Evolutionary conservation across 192 early-diverging fungal species (phyloP).

Genomic region (Funneliformis mosseae): DNA sequence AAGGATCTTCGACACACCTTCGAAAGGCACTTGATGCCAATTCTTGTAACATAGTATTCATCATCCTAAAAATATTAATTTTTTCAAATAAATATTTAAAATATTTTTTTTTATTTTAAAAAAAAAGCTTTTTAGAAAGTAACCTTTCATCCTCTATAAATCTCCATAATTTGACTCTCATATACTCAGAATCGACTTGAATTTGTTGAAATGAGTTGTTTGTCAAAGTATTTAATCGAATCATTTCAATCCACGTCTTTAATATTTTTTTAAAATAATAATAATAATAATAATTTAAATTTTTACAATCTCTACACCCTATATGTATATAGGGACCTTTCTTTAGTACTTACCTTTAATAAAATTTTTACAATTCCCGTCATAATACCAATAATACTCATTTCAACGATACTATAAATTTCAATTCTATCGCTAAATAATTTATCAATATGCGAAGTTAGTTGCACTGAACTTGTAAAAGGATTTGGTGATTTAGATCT

Average conservation of each 20-base stretch:
- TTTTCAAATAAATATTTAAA: not conserved
- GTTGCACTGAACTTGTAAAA: not conserved
- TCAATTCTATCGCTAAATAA: conserved; percentile 71
- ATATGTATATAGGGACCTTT: not conserved
- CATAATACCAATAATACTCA: conserved; percentile 51
- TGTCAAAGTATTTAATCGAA: conserved; percentile 55
- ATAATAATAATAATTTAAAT: not conserved
- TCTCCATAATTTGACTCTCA: conserved; percentile 50
- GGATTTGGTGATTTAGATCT: not conserved
- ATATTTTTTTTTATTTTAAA: not conserved
- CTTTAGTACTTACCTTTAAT: conserved; percentile 38
- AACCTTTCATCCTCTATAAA: conserved; percentile 51
- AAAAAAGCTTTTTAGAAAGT: conserved; percentile 14
- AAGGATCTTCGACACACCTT: conserved; percentile 22
- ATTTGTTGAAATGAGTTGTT: conserved; percentile 60
- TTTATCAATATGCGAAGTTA: conserved; percentile 61
- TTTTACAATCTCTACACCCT: not conserved
- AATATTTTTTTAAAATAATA: too few relatives aligned
- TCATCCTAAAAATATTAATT: not conserved
- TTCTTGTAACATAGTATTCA: conserved; percentile 31
- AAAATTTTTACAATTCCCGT: conserved; percentile 60
- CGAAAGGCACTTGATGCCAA: conserved; percentile 15
- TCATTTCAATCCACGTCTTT: conserved; percentile 62
- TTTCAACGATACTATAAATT: conserved; percentile 62
- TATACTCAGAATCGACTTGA: conserved; percentile 69